Evolutionary conservation across 441 rosid species (phyloP), one percentile per base, ranked within the genome.

Genomic region (Melastoma candidum): DNA sequence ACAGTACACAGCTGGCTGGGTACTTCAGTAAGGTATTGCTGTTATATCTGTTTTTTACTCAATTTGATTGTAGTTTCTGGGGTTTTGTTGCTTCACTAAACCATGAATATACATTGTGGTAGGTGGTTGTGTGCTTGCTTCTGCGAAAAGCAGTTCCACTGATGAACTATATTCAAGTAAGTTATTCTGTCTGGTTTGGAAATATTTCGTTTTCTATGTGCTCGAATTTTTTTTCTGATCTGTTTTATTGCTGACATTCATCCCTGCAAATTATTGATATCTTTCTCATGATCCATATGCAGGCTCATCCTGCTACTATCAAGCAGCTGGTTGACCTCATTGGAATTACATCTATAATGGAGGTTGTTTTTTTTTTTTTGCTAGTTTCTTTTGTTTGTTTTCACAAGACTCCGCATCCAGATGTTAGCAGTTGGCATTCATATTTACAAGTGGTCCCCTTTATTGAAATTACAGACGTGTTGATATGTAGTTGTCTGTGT

Each of bases 291-390:
- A 53, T 56, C 48, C 8, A 8, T 32, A 60, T 74, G 44, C 82
- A 90, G 97, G 82, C 69, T 63, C 95, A 84, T 72, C 87, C 72
- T 68, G 84, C 76, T 65, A 76, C 87, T 68, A 69, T 90, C 57
- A 65, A 65, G 66, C 84, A 62, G 61, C 72, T 90, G 59, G 87
- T 90, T 53, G 97, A 87, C 61, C 80, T 90, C 65, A 77, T 90
- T 77, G 96, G 97, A 59, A 87, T 81, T 56, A 90, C 97, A 41
- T 90, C 97, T 44, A 72, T 90, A 53, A 83, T 90, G 97, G 97
- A 90, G 97, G 97, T 87, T 75, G 56, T 80, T 58, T 56, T 39
- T 72, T 56, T 39, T 72, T 59, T 62, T 58, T 63, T 55, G 46
- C 12, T 56, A 48, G 46, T 48, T 50, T 26, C 32, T 26, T 39